A percentile compares a stretch with the other conserved stretches of the same genome.
Conservation (phyloP, 2,329 filamentous ascomycete genomes). For the Trematosphaeria pertusa region DNA sequence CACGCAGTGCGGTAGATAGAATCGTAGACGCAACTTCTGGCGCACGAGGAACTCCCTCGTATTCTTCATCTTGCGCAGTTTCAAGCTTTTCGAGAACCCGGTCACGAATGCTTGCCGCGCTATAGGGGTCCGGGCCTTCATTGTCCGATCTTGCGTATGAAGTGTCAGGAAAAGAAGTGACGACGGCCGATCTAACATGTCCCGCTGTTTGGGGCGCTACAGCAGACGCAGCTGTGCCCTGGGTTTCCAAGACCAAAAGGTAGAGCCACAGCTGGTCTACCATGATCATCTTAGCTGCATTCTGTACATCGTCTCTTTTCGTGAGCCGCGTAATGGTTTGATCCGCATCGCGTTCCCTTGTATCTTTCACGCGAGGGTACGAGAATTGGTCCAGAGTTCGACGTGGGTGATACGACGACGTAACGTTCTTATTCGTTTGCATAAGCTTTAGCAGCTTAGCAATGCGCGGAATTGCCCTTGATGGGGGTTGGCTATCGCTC, state of each 20-base stretch:
- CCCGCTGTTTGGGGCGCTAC: neutral
- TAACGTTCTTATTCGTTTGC: neutral
- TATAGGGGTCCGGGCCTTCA: neutral
- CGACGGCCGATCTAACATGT: neutral
- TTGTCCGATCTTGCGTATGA: neutral
- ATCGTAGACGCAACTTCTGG: neutral
- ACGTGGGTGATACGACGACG: neutral
- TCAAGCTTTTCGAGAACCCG: neutral
- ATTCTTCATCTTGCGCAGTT: neutral
- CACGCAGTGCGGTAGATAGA: neutral
- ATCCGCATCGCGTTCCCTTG: neutral
- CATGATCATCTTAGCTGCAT: neutral
- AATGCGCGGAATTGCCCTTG: too few relatives aligned
- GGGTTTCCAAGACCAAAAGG: neutral
- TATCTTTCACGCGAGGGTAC: neutral
- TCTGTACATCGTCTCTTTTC: neutral
- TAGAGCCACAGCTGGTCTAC: neutral
- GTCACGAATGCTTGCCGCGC: neutral
- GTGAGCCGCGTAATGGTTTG: neutral
- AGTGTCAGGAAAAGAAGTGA: neutral
- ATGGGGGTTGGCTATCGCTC: neutral
- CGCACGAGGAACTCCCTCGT: too few relatives aligned
- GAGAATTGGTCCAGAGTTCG: neutral
- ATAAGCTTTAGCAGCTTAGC: too few relatives aligned
- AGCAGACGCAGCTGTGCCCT: neutral